These are phyloP conservation scores for Arctium lappa DNA, from an alignment of 129 eudicot genomes.

Conservation along the genomic window DNA sequence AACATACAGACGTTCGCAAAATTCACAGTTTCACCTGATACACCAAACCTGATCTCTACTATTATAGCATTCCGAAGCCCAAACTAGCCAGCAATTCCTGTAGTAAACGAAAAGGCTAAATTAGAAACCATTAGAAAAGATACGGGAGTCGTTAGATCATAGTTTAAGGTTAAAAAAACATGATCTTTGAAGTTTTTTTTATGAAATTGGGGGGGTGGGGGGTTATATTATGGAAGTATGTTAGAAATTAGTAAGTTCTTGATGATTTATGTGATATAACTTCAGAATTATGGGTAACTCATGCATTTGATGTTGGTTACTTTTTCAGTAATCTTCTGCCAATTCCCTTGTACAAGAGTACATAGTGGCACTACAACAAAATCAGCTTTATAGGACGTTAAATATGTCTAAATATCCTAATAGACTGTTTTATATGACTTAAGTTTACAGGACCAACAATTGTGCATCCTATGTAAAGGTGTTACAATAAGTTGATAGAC, in stretches of 20 bases:
- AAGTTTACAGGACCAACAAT: neutral
- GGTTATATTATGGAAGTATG: too few relatives aligned
- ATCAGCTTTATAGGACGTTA: neutral
- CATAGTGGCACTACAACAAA: neutral
- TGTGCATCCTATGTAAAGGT: neutral
- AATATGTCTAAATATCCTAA: neutral
- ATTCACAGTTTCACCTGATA: slow-evolving; percentile 34
- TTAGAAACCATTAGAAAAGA: slow-evolving; percentile 4
- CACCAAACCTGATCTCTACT: slow-evolving; percentile 31
- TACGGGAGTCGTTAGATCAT: neutral
- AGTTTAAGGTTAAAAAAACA: neutral
- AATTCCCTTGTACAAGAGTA: neutral
- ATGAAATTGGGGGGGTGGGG: neutral
- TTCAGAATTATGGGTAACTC: neutral
- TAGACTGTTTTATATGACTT: neutral
- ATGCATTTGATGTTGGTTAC: neutral
- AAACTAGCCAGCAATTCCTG: slow-evolving; percentile 48
- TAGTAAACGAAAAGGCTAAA: neutral
- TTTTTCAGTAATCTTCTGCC: neutral
- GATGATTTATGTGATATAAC: neutral
- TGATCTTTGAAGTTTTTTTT: neutral
- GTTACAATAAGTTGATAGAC: neutral
- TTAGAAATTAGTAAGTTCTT: neutral
- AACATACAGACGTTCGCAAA: slow-evolving; percentile 30
- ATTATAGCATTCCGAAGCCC: slow-evolving; percentile 24